These are phyloP conservation scores for Didymella glomerata DNA, from an alignment of 2,329 filamentous ascomycete species.

Conservation along the genomic window DNA sequence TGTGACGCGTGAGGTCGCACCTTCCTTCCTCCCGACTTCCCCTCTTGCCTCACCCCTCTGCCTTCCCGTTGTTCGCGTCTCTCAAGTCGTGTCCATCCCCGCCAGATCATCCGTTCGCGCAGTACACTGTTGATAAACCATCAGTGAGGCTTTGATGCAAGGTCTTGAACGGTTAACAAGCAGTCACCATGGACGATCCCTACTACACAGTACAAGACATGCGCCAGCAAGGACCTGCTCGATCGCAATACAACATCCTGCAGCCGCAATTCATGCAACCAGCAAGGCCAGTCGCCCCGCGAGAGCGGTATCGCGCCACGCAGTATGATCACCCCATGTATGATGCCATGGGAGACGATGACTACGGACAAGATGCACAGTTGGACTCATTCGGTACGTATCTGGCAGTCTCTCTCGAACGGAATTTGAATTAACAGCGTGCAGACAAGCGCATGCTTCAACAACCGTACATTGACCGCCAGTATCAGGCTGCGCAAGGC, in stretches of 20 bases:
- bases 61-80: not conserved
- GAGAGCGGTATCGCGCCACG: conserved; percentile 39
- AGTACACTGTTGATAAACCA: not conserved
- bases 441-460: conserved; percentile 50
- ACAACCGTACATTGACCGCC: conserved; percentile 43
- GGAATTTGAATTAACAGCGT: not conserved
- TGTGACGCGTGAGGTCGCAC: conserved; percentile 12
- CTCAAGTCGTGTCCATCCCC: not conserved
- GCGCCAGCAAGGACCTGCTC: not conserved
- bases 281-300: conserved; percentile 18
- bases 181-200: conserved; percentile 6
- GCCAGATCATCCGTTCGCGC: not conserved
- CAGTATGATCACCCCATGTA: conserved; percentile 28
- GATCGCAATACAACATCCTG: conserved; percentile 23
- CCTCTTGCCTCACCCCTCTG: conserved; percentile 13
- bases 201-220: not conserved
- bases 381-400: conserved; percentile 61
- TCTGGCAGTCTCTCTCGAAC: not conserved
- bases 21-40: conserved; percentile 38
- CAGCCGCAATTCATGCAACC: conserved; percentile 28
- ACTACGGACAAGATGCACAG: conserved; percentile 26
- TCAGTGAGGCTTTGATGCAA: not conserved
- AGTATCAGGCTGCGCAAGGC: conserved; percentile 47
- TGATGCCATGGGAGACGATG: conserved; percentile 40
- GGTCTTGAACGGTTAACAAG: not conserved